Evolutionary conservation across 202 grass and related monocot species (phyloP).

Genomic region (Eragrostis tef): DNA sequence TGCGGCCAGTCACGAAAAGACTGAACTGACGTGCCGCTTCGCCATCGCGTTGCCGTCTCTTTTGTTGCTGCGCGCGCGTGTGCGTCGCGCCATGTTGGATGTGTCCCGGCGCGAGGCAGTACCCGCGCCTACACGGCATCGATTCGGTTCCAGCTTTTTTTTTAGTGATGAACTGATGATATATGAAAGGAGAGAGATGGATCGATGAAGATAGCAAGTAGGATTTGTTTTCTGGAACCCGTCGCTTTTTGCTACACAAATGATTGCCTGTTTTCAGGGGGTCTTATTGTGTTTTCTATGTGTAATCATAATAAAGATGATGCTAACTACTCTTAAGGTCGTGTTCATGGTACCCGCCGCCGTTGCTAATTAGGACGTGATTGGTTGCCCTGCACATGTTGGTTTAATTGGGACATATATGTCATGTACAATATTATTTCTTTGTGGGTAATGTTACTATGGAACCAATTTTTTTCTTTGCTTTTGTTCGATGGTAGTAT

Average conservation of each 20-base stretch:
- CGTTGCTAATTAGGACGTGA: not conserved
- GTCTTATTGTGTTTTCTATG: not conserved
- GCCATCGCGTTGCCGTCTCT: not conserved
- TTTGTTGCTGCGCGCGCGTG: too few species aligned
- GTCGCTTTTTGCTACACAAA: not conserved
- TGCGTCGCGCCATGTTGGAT: not conserved
- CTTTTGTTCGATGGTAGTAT: not conserved
- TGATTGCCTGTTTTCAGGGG: constrained; percentile 9
- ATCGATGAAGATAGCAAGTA: not conserved
- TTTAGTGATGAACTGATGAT: not conserved
- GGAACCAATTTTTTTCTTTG: not conserved
- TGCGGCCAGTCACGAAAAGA: too few species aligned
- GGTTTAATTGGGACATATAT: not conserved
- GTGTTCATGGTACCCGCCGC: not conserved
- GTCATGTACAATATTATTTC: too few species aligned
- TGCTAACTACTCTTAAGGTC: not conserved
- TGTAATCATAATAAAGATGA: not conserved
- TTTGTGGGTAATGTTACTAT: too few species aligned
- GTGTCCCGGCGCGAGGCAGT: not conserved
- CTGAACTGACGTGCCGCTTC: not conserved
- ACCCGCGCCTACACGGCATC: not conserved
- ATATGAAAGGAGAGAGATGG: too few species aligned
- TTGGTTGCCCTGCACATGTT: not conserved
- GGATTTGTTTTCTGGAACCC: not conserved
- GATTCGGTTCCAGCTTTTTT: not conserved